Base-by-base conservation (phyloP, 139 green algal species). In the Deuterostichococcus epilithicus region DNA sequence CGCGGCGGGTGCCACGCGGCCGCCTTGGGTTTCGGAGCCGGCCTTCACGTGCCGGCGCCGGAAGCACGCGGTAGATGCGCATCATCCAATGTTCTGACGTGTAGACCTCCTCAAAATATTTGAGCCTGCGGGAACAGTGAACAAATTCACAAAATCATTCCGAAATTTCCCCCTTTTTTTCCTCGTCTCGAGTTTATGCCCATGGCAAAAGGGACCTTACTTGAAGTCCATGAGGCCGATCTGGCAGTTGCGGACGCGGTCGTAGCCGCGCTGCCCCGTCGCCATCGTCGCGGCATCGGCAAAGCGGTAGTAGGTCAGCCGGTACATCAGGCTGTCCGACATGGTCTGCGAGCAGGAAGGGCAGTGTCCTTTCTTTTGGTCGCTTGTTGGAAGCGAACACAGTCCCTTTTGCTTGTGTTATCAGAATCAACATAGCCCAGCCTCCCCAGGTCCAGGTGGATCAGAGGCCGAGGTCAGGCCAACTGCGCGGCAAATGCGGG, bases 41-140 rank as follows among this genome's bases (percentile, higher is more conserved):
- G 33, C 33, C 42, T 44, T 92, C 88, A 26, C 85, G 47, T 72
- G 90, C 88, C 36, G 88, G 82, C n/a, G 79, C 65, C 63, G 82
- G 65, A 66, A 87, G 85, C 63, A 92, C 83, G 42, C 73, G 74
- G 79, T 95, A 96, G 13, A 96, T 86, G 35, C 93, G 83, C 70
- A 97, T 89, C 92, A 97, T 96, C 93, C 91, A 97, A 81, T 97
- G 93, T 79, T 95, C 81, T 69, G 81, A 89, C 36, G 92, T 97
- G 83, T 94, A 97, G 25, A 96, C 94, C 82, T 98, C 94, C 83
- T 98, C 91, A 86, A 98, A 98, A 81, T 97, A 94, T 28, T 88
- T 78, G 44, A 63, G 15, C 52, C n/a, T 47, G 1, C 22, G 36
- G 22, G 68, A 47, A 18, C 35, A 73, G 13, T 26, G 25, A 44